These are phyloP conservation scores for Allium sativum DNA, from an alignment of 106 monocot genomes.

Conservation along the genomic window DNA sequence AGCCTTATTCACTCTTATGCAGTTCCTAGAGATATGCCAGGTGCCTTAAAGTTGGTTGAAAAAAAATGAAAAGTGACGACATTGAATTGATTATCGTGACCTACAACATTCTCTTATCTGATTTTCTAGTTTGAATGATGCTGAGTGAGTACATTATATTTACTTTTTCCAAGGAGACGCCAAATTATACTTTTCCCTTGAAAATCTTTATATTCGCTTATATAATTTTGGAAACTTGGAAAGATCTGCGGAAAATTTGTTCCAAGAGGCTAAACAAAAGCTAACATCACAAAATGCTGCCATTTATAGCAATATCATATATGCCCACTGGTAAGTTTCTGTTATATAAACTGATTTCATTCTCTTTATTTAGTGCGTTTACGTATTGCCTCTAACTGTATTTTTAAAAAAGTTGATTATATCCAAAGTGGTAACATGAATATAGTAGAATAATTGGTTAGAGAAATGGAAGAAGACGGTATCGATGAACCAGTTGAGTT, in stretches of 20 bases:
- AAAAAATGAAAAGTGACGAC: slow-evolving; percentile 93
- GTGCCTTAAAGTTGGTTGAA: slow-evolving; percentile 72
- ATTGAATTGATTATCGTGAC: slow-evolving; percentile 80
- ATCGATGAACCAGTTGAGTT: slow-evolving; percentile 91
- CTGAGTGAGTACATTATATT: slow-evolving; percentile 49
- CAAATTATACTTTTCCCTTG: too few species aligned
- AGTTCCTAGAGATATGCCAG: slow-evolving; percentile 99
- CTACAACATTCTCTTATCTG: slow-evolving; percentile 80
- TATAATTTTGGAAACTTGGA: slow-evolving; percentile 22
- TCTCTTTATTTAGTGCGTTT: background rate
- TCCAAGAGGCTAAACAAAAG: slow-evolving; percentile 77
- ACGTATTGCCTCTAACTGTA: background rate
- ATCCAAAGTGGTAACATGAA: slow-evolving; percentile 85
- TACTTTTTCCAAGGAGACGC: background rate
- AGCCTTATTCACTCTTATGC: slow-evolving; percentile 99
- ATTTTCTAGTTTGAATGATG: slow-evolving; percentile 61
- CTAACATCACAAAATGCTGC: slow-evolving; percentile 53
- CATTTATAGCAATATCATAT: slow-evolving; percentile 91
- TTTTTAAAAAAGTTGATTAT: background rate
- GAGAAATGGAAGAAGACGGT: slow-evolving; percentile 89
- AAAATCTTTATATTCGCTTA: slow-evolving; percentile 13
- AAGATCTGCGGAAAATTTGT: slow-evolving; percentile 90
- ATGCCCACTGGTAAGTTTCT: slow-evolving; percentile 90
- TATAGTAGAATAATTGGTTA: slow-evolving; percentile 72
- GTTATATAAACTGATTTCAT: background rate